These are phyloP conservation scores for Phytophthora melonis DNA, from an alignment of 352 stramenopile genomes.

Conservation along the genomic window DNA sequence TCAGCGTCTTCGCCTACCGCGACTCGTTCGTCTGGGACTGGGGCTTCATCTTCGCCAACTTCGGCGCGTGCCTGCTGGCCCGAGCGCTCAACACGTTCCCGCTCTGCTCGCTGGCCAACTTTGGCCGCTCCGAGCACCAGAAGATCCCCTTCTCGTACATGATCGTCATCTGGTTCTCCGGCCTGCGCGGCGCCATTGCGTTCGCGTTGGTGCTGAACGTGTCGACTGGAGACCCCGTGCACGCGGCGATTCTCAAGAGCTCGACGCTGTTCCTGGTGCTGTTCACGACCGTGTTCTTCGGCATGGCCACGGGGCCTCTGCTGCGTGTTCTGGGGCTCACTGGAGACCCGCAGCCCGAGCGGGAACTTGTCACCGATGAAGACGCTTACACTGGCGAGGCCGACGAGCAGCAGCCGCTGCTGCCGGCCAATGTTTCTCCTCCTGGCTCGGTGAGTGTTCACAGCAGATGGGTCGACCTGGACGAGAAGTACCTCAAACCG, in stretches of 20 bases:
- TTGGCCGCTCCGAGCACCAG: slow-evolving; percentile 38
- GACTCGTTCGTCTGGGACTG: slow-evolving; percentile 75
- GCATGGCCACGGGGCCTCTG: slow-evolving; percentile 53
- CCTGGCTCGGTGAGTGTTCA: slow-evolving; percentile 52
- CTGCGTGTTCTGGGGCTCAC: slow-evolving; percentile 44
- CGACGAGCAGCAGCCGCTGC: slow-evolving; percentile 30
- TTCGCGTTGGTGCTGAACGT: slow-evolving; percentile 92
- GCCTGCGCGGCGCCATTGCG: slow-evolving; percentile 92
- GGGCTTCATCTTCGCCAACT: slow-evolving; percentile 64
- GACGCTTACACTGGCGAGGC: slow-evolving; percentile 24
- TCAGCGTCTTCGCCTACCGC: slow-evolving; percentile 76
- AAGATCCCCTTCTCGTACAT: slow-evolving; percentile 75
- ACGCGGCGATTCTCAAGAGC: slow-evolving; percentile 71
- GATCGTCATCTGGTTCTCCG: slow-evolving; percentile 93
- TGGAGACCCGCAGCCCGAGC: slow-evolving; percentile 21
- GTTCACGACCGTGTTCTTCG: slow-evolving; percentile 73
- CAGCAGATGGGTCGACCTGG: slow-evolving; percentile 63
- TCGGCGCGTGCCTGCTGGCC: slow-evolving; percentile 55
- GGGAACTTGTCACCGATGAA: slow-evolving; percentile 9
- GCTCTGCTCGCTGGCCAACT: slow-evolving; percentile 69
- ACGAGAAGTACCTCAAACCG: slow-evolving; percentile 75
- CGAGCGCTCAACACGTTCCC: slow-evolving; percentile 79
- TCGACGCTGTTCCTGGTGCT: slow-evolving; percentile 73
- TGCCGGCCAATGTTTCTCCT: slow-evolving; percentile 24
- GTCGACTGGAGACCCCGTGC: slow-evolving; percentile 43